Evolutionary conservation across 805 yeast genomes (phyloP), one percentile per base, ranked within the genome.

Genomic region (Candida incommunis): DNA sequence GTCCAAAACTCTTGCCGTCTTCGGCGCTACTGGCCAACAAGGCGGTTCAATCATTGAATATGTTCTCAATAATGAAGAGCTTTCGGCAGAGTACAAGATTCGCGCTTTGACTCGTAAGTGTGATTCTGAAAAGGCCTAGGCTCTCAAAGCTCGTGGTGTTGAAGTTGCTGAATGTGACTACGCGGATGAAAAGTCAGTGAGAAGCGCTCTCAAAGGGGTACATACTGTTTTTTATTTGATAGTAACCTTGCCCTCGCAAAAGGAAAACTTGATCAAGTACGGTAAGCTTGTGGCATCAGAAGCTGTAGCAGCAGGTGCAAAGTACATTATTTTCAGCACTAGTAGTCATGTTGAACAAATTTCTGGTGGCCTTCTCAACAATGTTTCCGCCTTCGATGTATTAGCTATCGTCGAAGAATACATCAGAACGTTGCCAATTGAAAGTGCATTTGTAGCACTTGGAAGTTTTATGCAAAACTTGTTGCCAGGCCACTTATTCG

Each of bases 1-100:
- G 37, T 31, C 37, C n/a, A 44, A 44, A n/a, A 9, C 43, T 4
- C 27, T 45, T 20, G 35, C 2, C 62, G 68, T 47, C 15, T 46
- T 47, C 25, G 50, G 50, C 23, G 50, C 50, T 7, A 47, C 50
- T 5, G 50, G 50, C 11, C 27, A 29, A 5, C 56, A 53, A 43
- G 55, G 55, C 24, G 46, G 56, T 26, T 50, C 55, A 3, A 46
- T 53, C 26, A 41, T 49, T 2, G 23, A 37, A 3, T 22, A 24
- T 31, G 45, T 52, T 3, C 44, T 46, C 5, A 18, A 5, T 3
- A 29, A 41, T n/a, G 7, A 24, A 2, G 26, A 20, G 2, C 43
- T 52, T 11, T 40, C 49, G 4, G 20, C 26, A 1, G 23, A 45
- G 23, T 52, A 35, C 42, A 50, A 26, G 26, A 41, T 52, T 23